Evolutionary conservation across 2,329 filamentous ascomycete species (phyloP), one percentile per base, ranked within the genome.

Genomic region (Hymenoscyphus albidus): DNA sequence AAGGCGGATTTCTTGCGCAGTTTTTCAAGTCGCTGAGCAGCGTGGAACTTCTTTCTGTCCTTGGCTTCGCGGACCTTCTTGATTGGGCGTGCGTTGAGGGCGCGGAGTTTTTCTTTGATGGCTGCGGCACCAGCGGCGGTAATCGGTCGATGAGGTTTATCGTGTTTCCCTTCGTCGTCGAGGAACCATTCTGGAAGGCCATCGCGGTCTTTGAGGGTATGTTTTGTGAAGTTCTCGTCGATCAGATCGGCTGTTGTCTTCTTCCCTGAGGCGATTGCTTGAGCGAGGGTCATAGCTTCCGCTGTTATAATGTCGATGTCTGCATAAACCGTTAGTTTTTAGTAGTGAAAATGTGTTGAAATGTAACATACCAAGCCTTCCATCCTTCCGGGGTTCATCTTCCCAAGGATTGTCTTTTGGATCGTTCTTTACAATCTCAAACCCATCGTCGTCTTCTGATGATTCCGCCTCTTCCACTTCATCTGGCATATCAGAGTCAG

Each of bases 261-360:
- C 75, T 94, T 85, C 56, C 94, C 94, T 0, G 90, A 92, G 3
- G 93, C 95, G 65, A 99, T 88, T 74, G 92, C 86, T 70, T 98
- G 95, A 0, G 95, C 96, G 16, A 99, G 84, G 0, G 94, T 96
- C 95, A 99, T 99, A 69, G 96, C 95, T 81, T 99, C 95, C 5
- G 93, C 95, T n/a, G 95, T 99, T 74, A 98, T 96, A 73, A 99
- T 98, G 76, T 98, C 93, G 78, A 99, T 96, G 75, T 97, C 93
- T 83, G 76, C 62, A 63, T 75, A 65, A 74, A 71, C 44, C 35
- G 3, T 27, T n/a, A 31, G 40, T 44, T 18, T 16, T 31, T 16
- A 35, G 44, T 38, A 13, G 31, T 4, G 22, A 16, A 4, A 39
- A 38, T n/a, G n/a, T 4, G 18, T 7, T 35, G n/a, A 16, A n/a